phyloP scores from a whole-genome alignment of 2,329 filamentous ascomycete species.

The Hypoxylon rubiginosum region DNA sequence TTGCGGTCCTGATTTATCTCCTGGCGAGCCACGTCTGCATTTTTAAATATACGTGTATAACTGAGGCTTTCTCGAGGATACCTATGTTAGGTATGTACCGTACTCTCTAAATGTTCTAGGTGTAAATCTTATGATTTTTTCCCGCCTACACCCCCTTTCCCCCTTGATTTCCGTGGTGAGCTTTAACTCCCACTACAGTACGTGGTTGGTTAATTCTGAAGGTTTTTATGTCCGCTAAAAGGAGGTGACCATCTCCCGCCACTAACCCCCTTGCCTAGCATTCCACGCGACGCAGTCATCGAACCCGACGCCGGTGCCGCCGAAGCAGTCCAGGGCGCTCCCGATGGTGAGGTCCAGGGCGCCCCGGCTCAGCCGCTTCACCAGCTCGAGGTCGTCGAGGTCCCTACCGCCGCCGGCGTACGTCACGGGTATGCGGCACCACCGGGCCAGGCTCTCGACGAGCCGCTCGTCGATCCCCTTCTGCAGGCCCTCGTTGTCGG shows the following conservation, averaged over 20 bases:
- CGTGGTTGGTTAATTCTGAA: not conserved
- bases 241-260: not conserved
- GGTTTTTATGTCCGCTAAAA: slow-evolving; percentile 7
- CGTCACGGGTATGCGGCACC: slow-evolving; percentile 93
- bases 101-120: not conserved
- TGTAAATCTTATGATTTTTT: not conserved
- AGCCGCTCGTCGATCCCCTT: slow-evolving; percentile 89
- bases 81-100: slow-evolving; percentile 2
- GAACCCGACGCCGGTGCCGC: slow-evolving; percentile 86
- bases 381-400: slow-evolving; percentile 84
- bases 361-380: slow-evolving; percentile 82
- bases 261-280: slow-evolving; percentile 55
- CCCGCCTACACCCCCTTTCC: not conserved
- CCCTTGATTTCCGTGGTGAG: slow-evolving; percentile 4
- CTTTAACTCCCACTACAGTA: slow-evolving; percentile 12
- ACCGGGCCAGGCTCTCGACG: slow-evolving; percentile 80
- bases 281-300: slow-evolving; percentile 95
- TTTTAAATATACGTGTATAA: slow-evolving; percentile 22
- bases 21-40: slow-evolving; percentile 37
- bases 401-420: slow-evolving; percentile 94
- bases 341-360: slow-evolving; percentile 97
- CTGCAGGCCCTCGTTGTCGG: slow-evolving; percentile 95
- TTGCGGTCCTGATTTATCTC: slow-evolving; percentile 33
- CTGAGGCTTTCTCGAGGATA: too few relatives aligned
- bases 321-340: slow-evolving; percentile 96